Evolutionary conservation across 345 rosid genomes (phyloP), one percentile per base, ranked within the genome.

Genomic region (Rhodamnia argentea): DNA sequence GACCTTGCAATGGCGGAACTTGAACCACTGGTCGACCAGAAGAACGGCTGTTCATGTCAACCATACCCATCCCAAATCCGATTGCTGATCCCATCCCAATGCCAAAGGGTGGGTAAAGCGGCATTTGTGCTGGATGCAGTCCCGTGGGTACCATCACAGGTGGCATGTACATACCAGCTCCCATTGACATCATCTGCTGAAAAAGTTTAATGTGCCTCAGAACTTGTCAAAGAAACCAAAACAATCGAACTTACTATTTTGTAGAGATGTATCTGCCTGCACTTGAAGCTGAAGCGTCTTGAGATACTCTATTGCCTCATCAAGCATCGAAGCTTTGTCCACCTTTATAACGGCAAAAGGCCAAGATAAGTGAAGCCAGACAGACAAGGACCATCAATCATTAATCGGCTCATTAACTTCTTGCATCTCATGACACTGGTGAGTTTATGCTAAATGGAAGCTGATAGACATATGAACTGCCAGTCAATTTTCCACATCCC

Each of bases 291-390:
- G 98, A 60, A 96, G 99, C 27, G 94, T 90, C 92, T 95, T 96
- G 60, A 95, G 89, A 92, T 96, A 95, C 84, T 95, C 98, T 29
- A 96, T 96, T 51, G 98, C 99, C 93, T 96, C 98, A 84, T 96
- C 99, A 52, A 96, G 95, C 98, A 96, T 94, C 5, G 99, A 95
- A 91, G 99, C 98, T 90, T 95, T 96, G 92, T 96, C 98, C 90
- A 94, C 97, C 98, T 95, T 70, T 70, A 70, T 24, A 70, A 70
- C 5, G 47, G 83, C 53, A 27, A 87, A 88, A 10, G 51, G 88
- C 84, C 78, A 90, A 86, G 88, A 84, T 13, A 57, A 47, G 56
- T 62, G 59, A 82, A 70, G 47, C 44, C 76, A 70, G 18, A 32
- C 78, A 70, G 78, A 70, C 47, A 70, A 29, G 44, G 44, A 70